Conservation (phyloP, 2,329 filamentous ascomycete species). For the Byssothecium circinans region DNA sequence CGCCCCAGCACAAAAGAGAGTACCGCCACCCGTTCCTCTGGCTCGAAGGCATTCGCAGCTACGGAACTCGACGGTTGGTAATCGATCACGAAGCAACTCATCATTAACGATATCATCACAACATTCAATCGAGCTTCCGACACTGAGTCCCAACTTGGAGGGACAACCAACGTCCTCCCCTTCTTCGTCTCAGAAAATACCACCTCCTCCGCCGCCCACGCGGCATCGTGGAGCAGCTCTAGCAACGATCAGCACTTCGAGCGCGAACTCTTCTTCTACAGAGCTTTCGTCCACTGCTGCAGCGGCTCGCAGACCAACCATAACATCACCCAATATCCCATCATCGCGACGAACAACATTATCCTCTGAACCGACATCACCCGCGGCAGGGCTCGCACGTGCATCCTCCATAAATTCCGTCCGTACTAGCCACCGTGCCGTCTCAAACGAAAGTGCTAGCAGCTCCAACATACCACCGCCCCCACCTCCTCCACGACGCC, state of each 20-base stretch:
- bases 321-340: conserved; percentile 22
- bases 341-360: conserved; percentile 30
- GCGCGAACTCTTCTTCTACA: conserved; percentile 33
- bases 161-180: conserved; percentile 19
- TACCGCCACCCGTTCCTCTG: conserved; percentile 40
- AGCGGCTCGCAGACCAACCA: conserved; percentile 20
- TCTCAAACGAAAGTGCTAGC: conserved; percentile 29
- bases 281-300: conserved; percentile 29
- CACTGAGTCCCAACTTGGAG: conserved; percentile 18
- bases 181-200: conserved; percentile 24
- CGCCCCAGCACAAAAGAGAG: conserved; percentile 29
- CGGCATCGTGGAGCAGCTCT: conserved; percentile 36
- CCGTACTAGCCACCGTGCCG: conserved; percentile 25
- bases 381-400: conserved; percentile 21
- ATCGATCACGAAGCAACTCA: conserved; percentile 41
- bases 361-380: conserved; percentile 27
- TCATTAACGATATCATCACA: conserved; percentile 41
- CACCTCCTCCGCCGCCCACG: conserved; percentile 38
- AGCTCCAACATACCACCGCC: conserved; percentile 28
- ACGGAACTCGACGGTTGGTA: conserved; percentile 28
- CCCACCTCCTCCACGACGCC: conserved; percentile 35
- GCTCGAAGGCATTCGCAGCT: conserved; percentile 42
- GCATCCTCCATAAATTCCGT: conserved; percentile 32
- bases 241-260: conserved; percentile 24
- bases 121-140: conserved; percentile 29